Evolutionary conservation across 768 basidiomycete genomes (phyloP).

Genomic region (Suillus occidentalis): DNA sequence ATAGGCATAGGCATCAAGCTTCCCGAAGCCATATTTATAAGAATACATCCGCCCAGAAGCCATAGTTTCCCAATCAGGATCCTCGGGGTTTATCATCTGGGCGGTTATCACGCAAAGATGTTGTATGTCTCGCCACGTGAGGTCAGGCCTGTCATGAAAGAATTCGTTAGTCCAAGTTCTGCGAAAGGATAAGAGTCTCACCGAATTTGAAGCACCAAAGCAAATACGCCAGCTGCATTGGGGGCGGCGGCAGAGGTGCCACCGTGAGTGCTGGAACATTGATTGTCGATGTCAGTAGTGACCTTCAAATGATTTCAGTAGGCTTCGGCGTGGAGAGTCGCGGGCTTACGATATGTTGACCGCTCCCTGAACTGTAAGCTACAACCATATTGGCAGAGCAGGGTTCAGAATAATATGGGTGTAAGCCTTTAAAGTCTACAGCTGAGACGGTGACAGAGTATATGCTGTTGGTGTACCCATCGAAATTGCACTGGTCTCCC

Average conservation of each 20-base stretch:
- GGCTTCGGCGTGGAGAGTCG: conserved; percentile 13
- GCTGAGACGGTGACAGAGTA: conserved; percentile 97
- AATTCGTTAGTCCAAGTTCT: conserved; percentile 6
- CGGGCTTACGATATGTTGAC: conserved; percentile 81
- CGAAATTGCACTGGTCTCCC: conserved; percentile 98
- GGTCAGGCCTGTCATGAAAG: conserved; percentile 65
- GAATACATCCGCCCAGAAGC: conserved; percentile 52
- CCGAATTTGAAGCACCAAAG: conserved; percentile 87
- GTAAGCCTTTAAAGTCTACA: conserved; percentile 87
- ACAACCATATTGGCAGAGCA: conserved; percentile 98
- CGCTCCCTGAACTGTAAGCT: conserved; percentile 92
- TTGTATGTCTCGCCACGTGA: conserved; percentile 96
- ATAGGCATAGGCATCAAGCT: conserved; percentile 78
- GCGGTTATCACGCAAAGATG: conserved; percentile 81
- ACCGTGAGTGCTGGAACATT: conserved; percentile 82
- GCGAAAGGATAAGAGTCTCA: conserved; percentile 36
- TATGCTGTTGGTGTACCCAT: conserved; percentile 98
- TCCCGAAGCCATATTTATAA: conserved; percentile 97
- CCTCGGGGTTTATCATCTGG: conserved; percentile 76
- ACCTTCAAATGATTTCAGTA: conserved; percentile 50
- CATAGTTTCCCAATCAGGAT: conserved; percentile 92
- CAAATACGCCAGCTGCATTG: conserved; percentile 91
- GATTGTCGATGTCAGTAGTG: conserved; percentile 86
- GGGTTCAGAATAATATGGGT: conserved; percentile 97
- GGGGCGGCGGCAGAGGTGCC: conserved; percentile 99